These are phyloP conservation scores for Chrysoporthe deuterocubensis DNA, from an alignment of 2,329 filamentous ascomycete genomes.

Conservation along the genomic window DNA sequence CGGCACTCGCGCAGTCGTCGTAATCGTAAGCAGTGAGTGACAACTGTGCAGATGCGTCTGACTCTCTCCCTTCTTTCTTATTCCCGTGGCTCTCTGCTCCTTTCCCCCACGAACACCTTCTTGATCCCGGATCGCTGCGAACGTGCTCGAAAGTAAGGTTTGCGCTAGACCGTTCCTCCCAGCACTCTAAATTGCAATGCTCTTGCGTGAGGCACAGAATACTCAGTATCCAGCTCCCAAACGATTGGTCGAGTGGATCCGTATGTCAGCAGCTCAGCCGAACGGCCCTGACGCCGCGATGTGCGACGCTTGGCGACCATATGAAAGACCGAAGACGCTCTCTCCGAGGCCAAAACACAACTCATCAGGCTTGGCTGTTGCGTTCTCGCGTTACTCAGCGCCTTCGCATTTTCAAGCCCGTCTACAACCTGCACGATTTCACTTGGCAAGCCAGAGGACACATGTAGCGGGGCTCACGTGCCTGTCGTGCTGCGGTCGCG, in stretches of 20 bases:
- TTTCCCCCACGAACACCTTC: background rate
- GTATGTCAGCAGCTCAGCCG: conserved; percentile 1
- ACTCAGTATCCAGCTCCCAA: too few relatives aligned
- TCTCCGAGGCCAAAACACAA: too few relatives aligned
- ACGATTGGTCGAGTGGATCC: background rate
- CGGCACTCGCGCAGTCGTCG: background rate
- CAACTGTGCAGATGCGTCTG: background rate
- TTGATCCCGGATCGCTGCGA: background rate
- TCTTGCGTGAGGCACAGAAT: background rate
- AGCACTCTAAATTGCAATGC: background rate
- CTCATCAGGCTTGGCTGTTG: background rate
- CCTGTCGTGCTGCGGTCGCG: background rate
- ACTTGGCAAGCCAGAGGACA: background rate
- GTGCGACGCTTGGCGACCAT: background rate
- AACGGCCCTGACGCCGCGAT: background rate
- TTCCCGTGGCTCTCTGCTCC: background rate
- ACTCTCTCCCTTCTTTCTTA: background rate
- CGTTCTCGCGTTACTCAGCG: background rate
- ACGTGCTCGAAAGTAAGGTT: background rate
- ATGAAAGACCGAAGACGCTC: background rate
- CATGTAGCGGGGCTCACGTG: background rate
- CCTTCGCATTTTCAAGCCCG: background rate
- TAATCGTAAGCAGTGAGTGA: background rate
- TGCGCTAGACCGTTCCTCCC: background rate
- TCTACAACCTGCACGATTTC: background rate